Percentiles rank a stretch among this genome's conserved stretches.
Conservation (phyloP, 2,329 filamentous ascomycete species). For the Penicillium concentricum region DNA sequence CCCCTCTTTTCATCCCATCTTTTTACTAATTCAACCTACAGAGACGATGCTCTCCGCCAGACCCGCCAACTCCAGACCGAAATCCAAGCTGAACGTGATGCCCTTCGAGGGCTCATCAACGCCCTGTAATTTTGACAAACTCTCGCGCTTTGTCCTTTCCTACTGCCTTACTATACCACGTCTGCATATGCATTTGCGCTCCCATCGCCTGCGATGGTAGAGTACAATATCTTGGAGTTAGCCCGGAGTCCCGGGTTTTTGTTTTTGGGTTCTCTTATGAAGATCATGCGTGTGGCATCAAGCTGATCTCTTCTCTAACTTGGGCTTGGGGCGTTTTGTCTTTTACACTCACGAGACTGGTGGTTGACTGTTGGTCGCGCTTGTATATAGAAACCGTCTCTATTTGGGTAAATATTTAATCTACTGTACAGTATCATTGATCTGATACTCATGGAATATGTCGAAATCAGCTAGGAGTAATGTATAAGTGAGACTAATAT, state of each 20-base stretch:
- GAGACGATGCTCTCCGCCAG: conserved; percentile 70
- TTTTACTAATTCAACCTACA: conserved; percentile 32
- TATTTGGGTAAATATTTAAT: conserved; percentile 17
- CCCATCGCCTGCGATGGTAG: conserved; percentile 9
- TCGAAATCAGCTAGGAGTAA: neutral
- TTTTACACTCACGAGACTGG: conserved; percentile 7
- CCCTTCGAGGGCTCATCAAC: conserved; percentile 53
- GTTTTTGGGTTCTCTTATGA: conserved; percentile 9
- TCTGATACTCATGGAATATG: neutral
- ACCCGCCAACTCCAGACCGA: conserved; percentile 68
- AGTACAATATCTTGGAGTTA: conserved; percentile 17
- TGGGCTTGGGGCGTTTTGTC: conserved; percentile 1
- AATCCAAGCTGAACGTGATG: conserved; percentile 63
- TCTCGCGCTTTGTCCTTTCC: conserved; percentile 1
- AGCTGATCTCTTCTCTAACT: conserved; percentile 7
- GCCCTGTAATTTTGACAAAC: conserved; percentile 11
- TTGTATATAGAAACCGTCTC: conserved; percentile 19
- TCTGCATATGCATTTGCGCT: conserved; percentile 24
- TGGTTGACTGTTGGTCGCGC: conserved; percentile 4
- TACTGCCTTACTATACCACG: conserved; percentile 19
- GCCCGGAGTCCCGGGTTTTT: conserved; percentile 4
- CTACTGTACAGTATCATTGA: conserved; percentile 16
- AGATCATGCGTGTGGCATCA: conserved; percentile 12
- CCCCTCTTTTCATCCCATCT: neutral
- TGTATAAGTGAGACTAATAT: neutral